phyloP scores from a whole-genome alignment of 2,329 filamentous ascomycete species.

The Blastomyces parvus region DNA sequence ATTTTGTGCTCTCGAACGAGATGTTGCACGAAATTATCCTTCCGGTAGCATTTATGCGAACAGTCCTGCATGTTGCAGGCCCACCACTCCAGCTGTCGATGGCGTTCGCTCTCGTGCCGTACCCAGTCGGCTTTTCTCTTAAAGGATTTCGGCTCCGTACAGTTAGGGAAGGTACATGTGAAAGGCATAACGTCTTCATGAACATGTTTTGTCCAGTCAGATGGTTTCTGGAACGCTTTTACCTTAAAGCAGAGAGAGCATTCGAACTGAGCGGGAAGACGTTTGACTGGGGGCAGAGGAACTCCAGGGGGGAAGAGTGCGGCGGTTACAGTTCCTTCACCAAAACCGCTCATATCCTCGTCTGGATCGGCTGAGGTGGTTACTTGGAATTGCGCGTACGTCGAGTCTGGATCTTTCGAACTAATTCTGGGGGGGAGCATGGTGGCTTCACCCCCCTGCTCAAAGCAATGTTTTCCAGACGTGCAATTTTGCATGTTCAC shows the following conservation, averaged over 20 bases:
- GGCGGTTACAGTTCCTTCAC: conserved; percentile 58
- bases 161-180: conserved; percentile 79
- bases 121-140: conserved; percentile 96
- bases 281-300: conserved; percentile 65
- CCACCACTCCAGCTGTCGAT: conserved; percentile 88
- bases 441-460: conserved; percentile 56
- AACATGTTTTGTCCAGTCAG: conserved; percentile 94
- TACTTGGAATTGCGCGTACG: conserved; percentile 46
- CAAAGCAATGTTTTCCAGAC: conserved; percentile 54
- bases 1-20: conserved; percentile 86
- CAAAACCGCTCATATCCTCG: conserved; percentile 54
- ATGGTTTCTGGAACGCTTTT: conserved; percentile 82
- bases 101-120: conserved; percentile 82
- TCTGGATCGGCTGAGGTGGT: conserved; percentile 49
- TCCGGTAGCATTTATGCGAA: conserved; percentile 70
- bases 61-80: conserved; percentile 73
- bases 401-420: conserved; percentile 49
- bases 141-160: conserved; percentile 79
- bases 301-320: conserved; percentile 74
- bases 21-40: conserved; percentile 89
- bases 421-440: conserved; percentile 47
- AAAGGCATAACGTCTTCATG: conserved; percentile 91
- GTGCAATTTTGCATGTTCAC: conserved; percentile 51
- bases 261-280: conserved; percentile 78
- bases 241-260: conserved; percentile 77